phyloP scores from a whole-genome alignment of 2,329 filamentous ascomycete genomes.

The Dactylellina cionopaga region DNA sequence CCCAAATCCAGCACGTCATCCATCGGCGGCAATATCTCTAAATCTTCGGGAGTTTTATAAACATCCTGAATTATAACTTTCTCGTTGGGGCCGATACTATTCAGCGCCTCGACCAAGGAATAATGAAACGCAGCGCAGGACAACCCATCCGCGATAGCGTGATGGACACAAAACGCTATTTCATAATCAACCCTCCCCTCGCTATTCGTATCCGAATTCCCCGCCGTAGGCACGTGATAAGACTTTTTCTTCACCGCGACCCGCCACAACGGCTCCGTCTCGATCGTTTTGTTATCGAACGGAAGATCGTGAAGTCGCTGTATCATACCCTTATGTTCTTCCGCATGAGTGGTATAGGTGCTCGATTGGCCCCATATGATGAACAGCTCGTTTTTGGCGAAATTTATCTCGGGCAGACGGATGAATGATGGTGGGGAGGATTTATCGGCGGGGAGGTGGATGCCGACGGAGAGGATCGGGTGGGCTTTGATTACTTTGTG shows the following conservation, averaged over 20 bases:
- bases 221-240: constrained; percentile 47
- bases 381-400: constrained; percentile 58
- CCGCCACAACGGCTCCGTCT: constrained; percentile 28
- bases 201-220: constrained; percentile 16
- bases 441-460: constrained; percentile 62
- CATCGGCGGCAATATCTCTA: constrained; percentile 37
- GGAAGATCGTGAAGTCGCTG: constrained; percentile 14
- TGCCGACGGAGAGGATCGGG: constrained; percentile 65
- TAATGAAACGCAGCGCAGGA: constrained; percentile 66
- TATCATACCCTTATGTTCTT: constrained; percentile 53
- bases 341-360: constrained; percentile 59
- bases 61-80: not conserved
- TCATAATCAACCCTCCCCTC: constrained; percentile 61
- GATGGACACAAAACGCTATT: constrained; percentile 65
- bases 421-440: constrained; percentile 63
- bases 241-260: constrained; percentile 22
- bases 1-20: constrained; percentile 35
- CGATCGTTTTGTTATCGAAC: constrained; percentile 21
- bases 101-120: constrained; percentile 63
- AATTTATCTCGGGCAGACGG: constrained; percentile 62
- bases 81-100: constrained; percentile 32
- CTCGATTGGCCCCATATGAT: constrained; percentile 61
- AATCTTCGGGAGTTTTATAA: constrained; percentile 22
- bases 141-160: constrained; percentile 67
- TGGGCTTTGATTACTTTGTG: constrained; percentile 62